Evolutionary conservation across 2,329 filamentous ascomycete species (phyloP).

Genomic region (Xylariaceae sp.): DNA sequence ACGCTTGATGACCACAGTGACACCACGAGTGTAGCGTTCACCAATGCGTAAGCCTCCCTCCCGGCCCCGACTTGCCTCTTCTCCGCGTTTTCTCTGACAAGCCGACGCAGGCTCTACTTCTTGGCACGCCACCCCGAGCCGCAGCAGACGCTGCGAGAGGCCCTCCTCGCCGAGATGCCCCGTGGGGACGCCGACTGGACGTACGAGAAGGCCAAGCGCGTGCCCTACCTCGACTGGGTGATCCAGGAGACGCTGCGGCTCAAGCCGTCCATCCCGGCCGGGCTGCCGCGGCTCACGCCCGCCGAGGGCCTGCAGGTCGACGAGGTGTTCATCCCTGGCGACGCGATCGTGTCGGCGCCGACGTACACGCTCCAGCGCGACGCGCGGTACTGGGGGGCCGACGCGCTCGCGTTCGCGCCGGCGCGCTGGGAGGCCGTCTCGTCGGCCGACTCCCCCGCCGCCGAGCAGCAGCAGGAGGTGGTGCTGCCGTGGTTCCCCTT

Average conservation of each 20-base stretch:
- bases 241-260: constrained; percentile 24
- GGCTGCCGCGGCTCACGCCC: constrained; percentile 30
- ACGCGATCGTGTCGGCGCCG: constrained; percentile 19
- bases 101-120: constrained; percentile 24
- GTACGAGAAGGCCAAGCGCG: constrained; percentile 11
- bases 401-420: constrained; percentile 2
- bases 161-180: constrained; percentile 23
- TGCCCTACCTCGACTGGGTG: constrained; percentile 28
- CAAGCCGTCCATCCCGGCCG: constrained; percentile 29
- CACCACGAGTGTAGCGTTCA: constrained; percentile 25
- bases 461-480: too few relatives aligned
- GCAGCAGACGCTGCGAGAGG: constrained; percentile 21
- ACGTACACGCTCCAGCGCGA: constrained; percentile 13
- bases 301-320: constrained; percentile 24
- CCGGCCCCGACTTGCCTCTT: too few relatives aligned
- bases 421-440: too few relatives aligned
- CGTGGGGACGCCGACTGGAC: constrained; percentile 17
- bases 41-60: too few relatives aligned
- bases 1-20: constrained; percentile 12
- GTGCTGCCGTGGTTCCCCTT: too few relatives aligned
- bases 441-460: too few relatives aligned
- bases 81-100: too few relatives aligned
- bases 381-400: constrained; percentile 2
- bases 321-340: constrained; percentile 25
- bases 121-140: constrained; percentile 24